Base-by-base conservation (phyloP, 345 rosid genomes). In the Limnanthes douglasii region DNA sequence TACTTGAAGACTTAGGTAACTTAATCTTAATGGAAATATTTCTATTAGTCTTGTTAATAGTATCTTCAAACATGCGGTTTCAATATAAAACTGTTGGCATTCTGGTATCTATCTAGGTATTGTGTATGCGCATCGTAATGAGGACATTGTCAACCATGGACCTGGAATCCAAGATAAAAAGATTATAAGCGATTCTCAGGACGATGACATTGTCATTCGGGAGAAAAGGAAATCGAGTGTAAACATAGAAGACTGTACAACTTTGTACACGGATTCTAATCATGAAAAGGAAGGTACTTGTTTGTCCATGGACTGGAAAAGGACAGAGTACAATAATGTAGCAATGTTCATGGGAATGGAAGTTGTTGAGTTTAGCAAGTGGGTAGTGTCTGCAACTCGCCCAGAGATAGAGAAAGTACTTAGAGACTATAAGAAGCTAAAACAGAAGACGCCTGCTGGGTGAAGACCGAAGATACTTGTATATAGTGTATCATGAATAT, bases 101-200 rank as follows among this genome's bases (percentile, higher is more conserved):
- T n/a, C n/a, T n/a, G n/a, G 4, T 19, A 14, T 31, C 17, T 44
- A 18, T 33, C 23, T 57, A 86, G 88, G 94, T 15, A 52, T 84
- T 51, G 53, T 84, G 7, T 77, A 84, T 56, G 64, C 77, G 30
- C 98, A 84, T 61, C 77, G 95, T 6, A 79, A 88, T 15, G 86
- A 80, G 49, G 68, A 75, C 54, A 56, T 88, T 11, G 61, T 88
- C 57, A 88, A 84, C 34, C 7, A 42, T 34, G 48, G 69, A 37
- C 60, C 51, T 16, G 58, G 35, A 22, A 18, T 15, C 7, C 45
- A 16, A 29, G 31, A 25, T 21, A 48, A 49, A 31, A 15, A 8
- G 3, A 47, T 37, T 36, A 53, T 14, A 13, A 49, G 31, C 32
- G 5, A 54, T 26, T 12, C 54, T 6, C 18, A 13, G 29, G 54